Evolutionary conservation across 441 rosid genomes (phyloP).

Genomic region (Populus trichocarpa): DNA sequence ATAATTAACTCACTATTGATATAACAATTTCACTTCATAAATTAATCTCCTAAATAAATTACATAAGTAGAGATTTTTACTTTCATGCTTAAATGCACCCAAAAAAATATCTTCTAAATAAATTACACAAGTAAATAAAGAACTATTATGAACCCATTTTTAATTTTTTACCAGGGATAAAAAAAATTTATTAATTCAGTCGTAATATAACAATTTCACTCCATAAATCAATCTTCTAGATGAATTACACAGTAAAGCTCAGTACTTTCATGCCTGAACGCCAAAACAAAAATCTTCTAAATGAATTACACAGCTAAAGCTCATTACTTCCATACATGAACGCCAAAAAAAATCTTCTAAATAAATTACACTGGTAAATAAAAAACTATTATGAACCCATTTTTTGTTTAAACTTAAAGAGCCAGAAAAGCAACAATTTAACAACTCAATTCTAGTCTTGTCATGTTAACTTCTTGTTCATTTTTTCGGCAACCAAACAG

Average conservation of each 20-base stretch:
- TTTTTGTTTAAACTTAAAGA: too few relatives aligned
- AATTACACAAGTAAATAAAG: background rate
- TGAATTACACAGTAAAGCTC: background rate
- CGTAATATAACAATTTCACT: background rate
- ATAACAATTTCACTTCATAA: background rate
- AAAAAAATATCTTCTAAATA: background rate
- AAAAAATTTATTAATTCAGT: too few relatives aligned
- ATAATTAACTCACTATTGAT: background rate
- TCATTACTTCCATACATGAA: too few relatives aligned
- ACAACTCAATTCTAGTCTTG: too few relatives aligned
- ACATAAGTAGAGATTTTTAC: background rate
- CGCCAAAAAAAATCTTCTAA: too few relatives aligned
- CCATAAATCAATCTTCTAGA: background rate
- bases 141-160: background rate
- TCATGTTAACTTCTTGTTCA: too few relatives aligned
- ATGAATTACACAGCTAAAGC: too few relatives aligned
- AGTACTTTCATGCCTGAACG: background rate
- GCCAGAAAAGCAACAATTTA: too few relatives aligned
- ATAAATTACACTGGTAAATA: too few relatives aligned
- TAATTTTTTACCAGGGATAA: background rate
- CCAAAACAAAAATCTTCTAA: background rate
- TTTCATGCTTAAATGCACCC: background rate
- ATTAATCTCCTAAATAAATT: background rate
- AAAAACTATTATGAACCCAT: too few relatives aligned
- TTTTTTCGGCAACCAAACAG: too few relatives aligned